Base-by-base conservation (phyloP, 2,329 filamentous ascomycete genomes). In the Venturia oleaginea region DNA sequence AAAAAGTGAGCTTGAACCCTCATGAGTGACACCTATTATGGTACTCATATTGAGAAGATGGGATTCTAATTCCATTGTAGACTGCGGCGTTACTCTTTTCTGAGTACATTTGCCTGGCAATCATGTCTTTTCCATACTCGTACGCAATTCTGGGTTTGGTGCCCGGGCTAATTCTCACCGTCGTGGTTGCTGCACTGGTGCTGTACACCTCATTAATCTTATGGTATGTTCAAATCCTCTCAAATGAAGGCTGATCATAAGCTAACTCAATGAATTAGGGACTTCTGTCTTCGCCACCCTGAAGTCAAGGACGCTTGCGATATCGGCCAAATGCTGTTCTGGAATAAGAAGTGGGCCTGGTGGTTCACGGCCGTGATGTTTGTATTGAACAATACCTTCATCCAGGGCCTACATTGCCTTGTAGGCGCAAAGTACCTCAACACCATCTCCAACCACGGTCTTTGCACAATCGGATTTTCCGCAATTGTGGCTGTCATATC, bases 51-150 rank as follows among this genome's bases (percentile, higher is more conserved):
- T 59, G 32, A 63, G 37, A 40, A 10, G 40, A 37, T 48, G 61
- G 63, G 57, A 38, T 27, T 40, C 59, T 65, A 62, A 59, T 51
- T n/a, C 32, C 34, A 34, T 17, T 54, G 38, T 70, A 89, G 88
- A 96, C 92, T 63, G 91, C 92, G 0, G 91, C 88, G 1, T 76
- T 96, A 69, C 85, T 97, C 62, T 96, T 97, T 77, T 94, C 91
- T 61, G 92, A 97, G 79, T 97, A 97, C 75, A 97, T 97, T 66
- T 96, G 91, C 74, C 78, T 97, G 76, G 84, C 84, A 27, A 96
- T 96, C 73, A 96, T 97, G 92, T 95, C 90, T 61, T 97, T 97
- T 70, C 92, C 92, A 0, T 96, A 90, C 83, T 96, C 91, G 0
- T 97, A 97, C 76, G 90, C 91, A 54, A 79, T 93, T 34, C 83